These are phyloP conservation scores for Fusarium stilboides DNA, from an alignment of 2,329 filamentous ascomycete species.

Conservation along the genomic window DNA sequence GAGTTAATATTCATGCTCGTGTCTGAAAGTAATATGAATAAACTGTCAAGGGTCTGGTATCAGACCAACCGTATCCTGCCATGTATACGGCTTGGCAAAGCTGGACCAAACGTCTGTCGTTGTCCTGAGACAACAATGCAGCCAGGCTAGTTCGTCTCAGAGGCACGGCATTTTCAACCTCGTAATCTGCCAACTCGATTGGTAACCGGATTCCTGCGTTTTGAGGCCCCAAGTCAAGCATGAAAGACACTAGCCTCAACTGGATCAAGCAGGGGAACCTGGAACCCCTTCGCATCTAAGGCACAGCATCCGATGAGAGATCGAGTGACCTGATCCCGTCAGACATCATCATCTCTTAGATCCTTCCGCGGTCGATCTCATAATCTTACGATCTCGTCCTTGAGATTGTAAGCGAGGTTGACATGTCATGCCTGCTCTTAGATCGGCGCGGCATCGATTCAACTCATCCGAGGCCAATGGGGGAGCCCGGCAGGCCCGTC, in stretches of 20 bases:
- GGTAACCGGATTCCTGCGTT: background rate
- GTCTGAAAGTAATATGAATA: background rate
- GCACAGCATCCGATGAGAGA: background rate
- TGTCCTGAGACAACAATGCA: background rate
- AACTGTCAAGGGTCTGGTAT: conserved; percentile 11
- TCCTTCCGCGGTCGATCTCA: conserved; percentile 4
- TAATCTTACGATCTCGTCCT: background rate
- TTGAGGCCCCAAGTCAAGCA: conserved; percentile 3
- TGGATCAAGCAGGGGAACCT: background rate
- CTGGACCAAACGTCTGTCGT: background rate
- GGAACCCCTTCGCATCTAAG: background rate
- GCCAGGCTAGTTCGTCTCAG: background rate
- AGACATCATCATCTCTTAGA: background rate
- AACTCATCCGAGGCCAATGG: background rate
- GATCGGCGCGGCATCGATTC: conserved; percentile 8
- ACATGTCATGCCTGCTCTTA: background rate
- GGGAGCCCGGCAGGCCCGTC: conserved; percentile 4
- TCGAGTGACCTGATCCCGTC: background rate
- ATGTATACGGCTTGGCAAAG: conserved; percentile 26
- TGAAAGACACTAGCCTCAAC: background rate
- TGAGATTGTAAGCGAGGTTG: background rate
- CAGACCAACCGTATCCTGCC: conserved; percentile 8
- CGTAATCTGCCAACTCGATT: background rate
- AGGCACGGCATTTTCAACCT: background rate
- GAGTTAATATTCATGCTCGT: no score